Base-by-base conservation (phyloP, 2,329 filamentous ascomycete species). In the Ambrosiella cleistominuta region DNA sequence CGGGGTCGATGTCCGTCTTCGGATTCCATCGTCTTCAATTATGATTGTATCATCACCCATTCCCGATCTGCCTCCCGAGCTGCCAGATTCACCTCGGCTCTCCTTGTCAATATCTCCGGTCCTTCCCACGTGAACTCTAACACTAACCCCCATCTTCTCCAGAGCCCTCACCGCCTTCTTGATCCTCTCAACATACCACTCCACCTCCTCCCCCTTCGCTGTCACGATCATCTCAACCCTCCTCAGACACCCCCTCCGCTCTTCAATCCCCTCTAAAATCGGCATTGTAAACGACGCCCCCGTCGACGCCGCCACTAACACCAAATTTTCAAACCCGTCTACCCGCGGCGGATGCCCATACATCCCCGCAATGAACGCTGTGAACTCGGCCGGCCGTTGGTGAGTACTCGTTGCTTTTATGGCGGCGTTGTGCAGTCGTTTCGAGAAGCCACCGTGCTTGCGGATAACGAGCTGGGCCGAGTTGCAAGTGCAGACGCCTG, bases 201-300 rank as follows among this genome's bases (percentile, higher is more conserved):
- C 70, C 2, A 80, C 72, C 64, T 82, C 78, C 44, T 76, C 72
- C 1, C 72, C 70, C 50, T 69, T 72, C 1, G 78, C 75, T 2
- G 77, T 66, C 2, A 82, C 64, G 1, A 80, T 66, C 19, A 81
- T 75, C 19, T 80, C 74, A 7, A 82, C 69, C 27, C 76, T 68
- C 58, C 73, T 74, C 7, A 73, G 74, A 62, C 79, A 82, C 1
- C 60, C 62, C 8, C 67, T 68, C 38, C 45, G 56, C 6, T 38
- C 44, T 47, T 80, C 69, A 61, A 72, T 74, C n/a, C 35, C 52
- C 62, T 82, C 79, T 0, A 82, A 68, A 2, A 82, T 78, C 0
- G 79, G 79, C 5, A 82, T 66, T 1, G 76, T 79, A 58, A 79
- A 82, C 2, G 79, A 82, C 1, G 79, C 76, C n/a, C 80, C 80